Conservation (phyloP, 768 basidiomycete species). For the Termitomyces sp. region DNA sequence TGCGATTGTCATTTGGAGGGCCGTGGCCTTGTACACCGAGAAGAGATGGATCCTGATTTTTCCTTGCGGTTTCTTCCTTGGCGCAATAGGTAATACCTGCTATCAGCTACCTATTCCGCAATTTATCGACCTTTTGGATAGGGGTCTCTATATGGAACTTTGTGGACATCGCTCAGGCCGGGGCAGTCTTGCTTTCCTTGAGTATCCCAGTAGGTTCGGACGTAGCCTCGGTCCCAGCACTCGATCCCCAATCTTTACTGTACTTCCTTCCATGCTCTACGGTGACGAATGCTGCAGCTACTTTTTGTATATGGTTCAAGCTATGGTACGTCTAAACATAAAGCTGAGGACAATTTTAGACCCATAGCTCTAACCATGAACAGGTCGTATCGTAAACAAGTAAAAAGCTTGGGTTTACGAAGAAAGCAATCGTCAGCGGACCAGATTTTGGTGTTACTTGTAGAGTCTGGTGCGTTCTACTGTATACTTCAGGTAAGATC, state of each 20-base stretch:
- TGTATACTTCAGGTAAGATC: not conserved
- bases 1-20: slow-evolving; percentile 2
- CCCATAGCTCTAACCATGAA: not conserved
- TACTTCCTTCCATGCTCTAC: not conserved
- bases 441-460: slow-evolving; percentile 1
- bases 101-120: not conserved
- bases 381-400: slow-evolving; percentile 2
- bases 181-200: not conserved
- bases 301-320: slow-evolving; percentile 5
- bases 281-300: not conserved
- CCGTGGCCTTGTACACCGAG: not conserved
- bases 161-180: not conserved
- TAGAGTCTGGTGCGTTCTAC: not conserved
- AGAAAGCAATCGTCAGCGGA: not conserved
- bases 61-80: not conserved
- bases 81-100: not conserved
- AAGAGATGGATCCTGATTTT: not conserved
- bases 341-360: not conserved
- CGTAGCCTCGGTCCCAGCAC: too few species aligned
- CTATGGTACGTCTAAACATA: not conserved
- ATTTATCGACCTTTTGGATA: not conserved
- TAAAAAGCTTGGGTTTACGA: not conserved
- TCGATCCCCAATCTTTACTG: not conserved
- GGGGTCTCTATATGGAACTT: not conserved
- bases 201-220: too few species aligned